phyloP scores from a whole-genome alignment of 2,329 filamentous ascomycete species.

The Exophiala alcalophila region DNA sequence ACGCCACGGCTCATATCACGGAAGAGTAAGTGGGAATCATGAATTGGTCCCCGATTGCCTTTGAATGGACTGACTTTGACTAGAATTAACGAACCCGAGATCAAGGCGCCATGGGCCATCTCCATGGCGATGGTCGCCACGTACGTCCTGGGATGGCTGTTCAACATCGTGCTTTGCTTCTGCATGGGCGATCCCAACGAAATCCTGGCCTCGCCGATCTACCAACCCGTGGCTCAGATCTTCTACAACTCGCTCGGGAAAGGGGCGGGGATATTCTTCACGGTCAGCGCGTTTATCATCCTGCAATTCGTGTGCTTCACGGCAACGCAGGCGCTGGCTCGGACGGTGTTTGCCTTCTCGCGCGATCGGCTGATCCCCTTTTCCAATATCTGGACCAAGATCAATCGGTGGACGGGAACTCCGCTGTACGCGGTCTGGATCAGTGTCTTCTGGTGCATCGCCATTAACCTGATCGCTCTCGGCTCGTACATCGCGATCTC shows the following conservation, averaged over 20 bases:
- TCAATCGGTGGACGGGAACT: constrained; percentile 50
- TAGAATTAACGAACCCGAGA: constrained; percentile 48
- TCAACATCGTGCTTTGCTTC: constrained; percentile 58
- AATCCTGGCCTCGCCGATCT: constrained; percentile 47
- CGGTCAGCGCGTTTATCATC: constrained; percentile 56
- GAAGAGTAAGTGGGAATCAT: constrained; percentile 42
- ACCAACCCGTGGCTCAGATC: constrained; percentile 56
- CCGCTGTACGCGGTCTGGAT: constrained; percentile 57
- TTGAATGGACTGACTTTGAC: constrained; percentile 32
- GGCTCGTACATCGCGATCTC: constrained; percentile 51
- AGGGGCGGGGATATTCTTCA: constrained; percentile 53
- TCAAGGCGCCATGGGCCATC: constrained; percentile 57
- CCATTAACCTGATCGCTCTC: constrained; percentile 59
- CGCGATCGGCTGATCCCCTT: constrained; percentile 52
- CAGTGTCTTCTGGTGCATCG: constrained; percentile 53
- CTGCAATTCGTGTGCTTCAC: constrained; percentile 60
- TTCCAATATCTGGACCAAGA: constrained; percentile 49
- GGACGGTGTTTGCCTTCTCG: constrained; percentile 56
- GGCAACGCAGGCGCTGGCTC: constrained; percentile 53
- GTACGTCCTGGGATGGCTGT: constrained; percentile 54
- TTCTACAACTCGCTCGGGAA: constrained; percentile 59
- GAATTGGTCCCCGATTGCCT: not conserved
- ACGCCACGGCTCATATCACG: constrained; percentile 48
- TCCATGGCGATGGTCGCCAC: constrained; percentile 56
- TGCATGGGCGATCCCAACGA: constrained; percentile 52